Conservation (phyloP, 768 basidiomycete species). For the Boletus rubroflammeus region DNA sequence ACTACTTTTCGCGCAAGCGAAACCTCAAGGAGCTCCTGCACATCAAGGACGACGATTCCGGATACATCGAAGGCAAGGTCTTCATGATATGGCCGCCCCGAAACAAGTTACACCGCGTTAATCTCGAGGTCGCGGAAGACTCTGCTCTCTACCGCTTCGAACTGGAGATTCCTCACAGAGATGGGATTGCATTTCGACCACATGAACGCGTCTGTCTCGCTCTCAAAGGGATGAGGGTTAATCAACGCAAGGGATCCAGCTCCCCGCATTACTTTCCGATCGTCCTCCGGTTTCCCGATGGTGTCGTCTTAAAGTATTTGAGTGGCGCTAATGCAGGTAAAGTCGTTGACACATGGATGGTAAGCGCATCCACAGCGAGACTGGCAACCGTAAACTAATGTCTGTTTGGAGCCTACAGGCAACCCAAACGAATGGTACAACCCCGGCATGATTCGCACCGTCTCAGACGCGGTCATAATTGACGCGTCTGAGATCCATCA, state of each 20-base stretch:
- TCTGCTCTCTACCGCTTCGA: slow-evolving; percentile 33
- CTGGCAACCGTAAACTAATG: background rate
- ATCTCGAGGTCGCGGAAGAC: slow-evolving; percentile 24
- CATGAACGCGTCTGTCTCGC: slow-evolving; percentile 45
- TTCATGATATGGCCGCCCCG: slow-evolving; percentile 45
- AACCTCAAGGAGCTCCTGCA: slow-evolving; percentile 33
- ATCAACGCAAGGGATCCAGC: slow-evolving; percentile 25
- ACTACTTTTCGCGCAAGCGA: slow-evolving; percentile 28
- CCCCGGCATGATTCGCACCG: slow-evolving; percentile 8
- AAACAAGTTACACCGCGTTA: slow-evolving; percentile 28
- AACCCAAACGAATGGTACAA: slow-evolving; percentile 27
- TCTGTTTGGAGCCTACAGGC: slow-evolving; percentile 3
- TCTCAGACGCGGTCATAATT: slow-evolving; percentile 10
- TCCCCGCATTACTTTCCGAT: slow-evolving; percentile 37
- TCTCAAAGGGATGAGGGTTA: slow-evolving; percentile 41
- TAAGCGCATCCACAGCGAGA: slow-evolving; percentile 18
- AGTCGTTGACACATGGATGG: slow-evolving; percentile 42
- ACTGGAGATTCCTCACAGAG: slow-evolving; percentile 34
- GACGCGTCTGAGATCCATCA: slow-evolving; percentile 3
- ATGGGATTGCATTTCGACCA: slow-evolving; percentile 38
- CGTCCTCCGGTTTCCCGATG: slow-evolving; percentile 40
- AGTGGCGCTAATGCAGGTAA: slow-evolving; percentile 26
- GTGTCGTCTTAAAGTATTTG: slow-evolving; percentile 40
- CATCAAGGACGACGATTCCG: slow-evolving; percentile 29
- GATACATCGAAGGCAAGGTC: slow-evolving; percentile 41